Evolutionary conservation across 164 flowering plant species (phyloP).

Genomic region (Akebia trifoliata): DNA sequence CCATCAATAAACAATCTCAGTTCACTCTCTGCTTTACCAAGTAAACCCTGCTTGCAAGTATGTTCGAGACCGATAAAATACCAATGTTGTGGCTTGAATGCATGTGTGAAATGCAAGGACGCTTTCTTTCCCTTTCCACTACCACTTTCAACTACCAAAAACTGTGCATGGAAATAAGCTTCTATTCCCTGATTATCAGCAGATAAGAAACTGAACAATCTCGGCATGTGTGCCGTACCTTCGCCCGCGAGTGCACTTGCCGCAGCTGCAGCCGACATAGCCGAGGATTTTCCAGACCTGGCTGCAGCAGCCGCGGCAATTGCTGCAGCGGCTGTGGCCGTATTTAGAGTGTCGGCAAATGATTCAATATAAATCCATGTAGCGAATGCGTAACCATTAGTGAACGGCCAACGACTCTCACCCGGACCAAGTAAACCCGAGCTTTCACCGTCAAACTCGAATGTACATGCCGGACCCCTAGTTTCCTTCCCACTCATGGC

Average conservation of each 20-base stretch:
- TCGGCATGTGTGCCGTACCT: slow-evolving; percentile 98
- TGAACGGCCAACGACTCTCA: slow-evolving; percentile 97
- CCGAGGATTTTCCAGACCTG: slow-evolving; percentile 94
- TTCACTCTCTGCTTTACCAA: slow-evolving; percentile 95
- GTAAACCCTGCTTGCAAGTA: slow-evolving; percentile 69
- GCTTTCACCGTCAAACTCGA: slow-evolving; percentile 99
- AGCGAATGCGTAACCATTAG: slow-evolving; percentile 90
- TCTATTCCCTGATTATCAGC: slow-evolving; percentile 98
- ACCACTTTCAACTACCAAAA: slow-evolving; percentile 96
- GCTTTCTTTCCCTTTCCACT: slow-evolving; percentile 94
- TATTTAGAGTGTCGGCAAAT: slow-evolving; percentile 93
- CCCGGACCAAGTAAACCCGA: slow-evolving; percentile 98
- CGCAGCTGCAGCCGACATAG: slow-evolving; percentile 99
- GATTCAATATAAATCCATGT: slow-evolving; percentile 99
- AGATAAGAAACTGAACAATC: slow-evolving; percentile 90
- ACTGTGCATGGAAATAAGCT: slow-evolving; percentile 98
- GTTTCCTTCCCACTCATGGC: slow-evolving; percentile 85
- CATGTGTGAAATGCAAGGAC: slow-evolving; percentile 94
- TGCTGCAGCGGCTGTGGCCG: slow-evolving; percentile 98
- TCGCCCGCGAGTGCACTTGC: slow-evolving; percentile 99
- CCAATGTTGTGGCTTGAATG: slow-evolving; percentile 98
- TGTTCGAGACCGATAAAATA: slow-evolving; percentile 95
- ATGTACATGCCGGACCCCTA: slow-evolving; percentile 84
- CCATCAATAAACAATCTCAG: slow-evolving; percentile 92
- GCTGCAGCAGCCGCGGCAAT: slow-evolving; percentile 99